A percentile compares a stretch with the other conserved stretches of the same genome.
Conservation (phyloP, 139 green algal genomes). For the Desmodesmus armatus region DNA sequence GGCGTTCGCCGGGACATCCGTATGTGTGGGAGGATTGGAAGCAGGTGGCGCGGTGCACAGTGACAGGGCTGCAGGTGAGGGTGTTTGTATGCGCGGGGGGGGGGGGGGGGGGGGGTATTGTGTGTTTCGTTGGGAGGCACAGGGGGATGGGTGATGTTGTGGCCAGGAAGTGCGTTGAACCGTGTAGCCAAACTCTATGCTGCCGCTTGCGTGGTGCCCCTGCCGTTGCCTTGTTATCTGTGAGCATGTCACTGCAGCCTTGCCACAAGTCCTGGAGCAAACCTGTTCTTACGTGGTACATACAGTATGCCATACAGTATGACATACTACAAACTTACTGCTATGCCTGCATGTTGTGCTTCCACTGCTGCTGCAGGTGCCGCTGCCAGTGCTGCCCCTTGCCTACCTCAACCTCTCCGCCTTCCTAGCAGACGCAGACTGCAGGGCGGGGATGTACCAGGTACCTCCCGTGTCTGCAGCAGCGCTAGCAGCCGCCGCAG, state of each 20-base stretch:
- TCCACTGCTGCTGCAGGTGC: conserved; percentile 26
- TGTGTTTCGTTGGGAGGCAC: too few relatives aligned
- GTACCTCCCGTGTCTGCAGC: conserved; percentile 12
- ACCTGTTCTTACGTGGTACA: too few relatives aligned
- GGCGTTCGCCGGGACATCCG: neutral
- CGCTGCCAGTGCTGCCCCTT: conserved; percentile 24
- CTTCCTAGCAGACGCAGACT: conserved; percentile 43
- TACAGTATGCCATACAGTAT: neutral
- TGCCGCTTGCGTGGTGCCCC: too few relatives aligned
- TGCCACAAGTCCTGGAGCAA: too few relatives aligned
- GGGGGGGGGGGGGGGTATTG: too few relatives aligned
- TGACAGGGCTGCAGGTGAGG: conserved; percentile 5
- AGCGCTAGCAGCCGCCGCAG: conserved; percentile 13
- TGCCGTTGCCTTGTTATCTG: too few relatives aligned
- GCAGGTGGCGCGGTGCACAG: neutral
- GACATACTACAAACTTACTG: neutral
- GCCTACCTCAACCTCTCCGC: conserved; percentile 35
- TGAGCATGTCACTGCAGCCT: too few relatives aligned
- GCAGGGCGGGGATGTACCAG: conserved; percentile 21
- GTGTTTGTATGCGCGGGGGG: too few relatives aligned
- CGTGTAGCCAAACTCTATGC: too few relatives aligned
- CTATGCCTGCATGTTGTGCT: neutral
- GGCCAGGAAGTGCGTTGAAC: too few relatives aligned
- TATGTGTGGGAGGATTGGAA: conserved; percentile 37
- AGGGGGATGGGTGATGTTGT: too few relatives aligned